Evolutionary conservation across 2,329 filamentous ascomycete genomes (phyloP).

Genomic region (Alternaria brassicae): DNA sequence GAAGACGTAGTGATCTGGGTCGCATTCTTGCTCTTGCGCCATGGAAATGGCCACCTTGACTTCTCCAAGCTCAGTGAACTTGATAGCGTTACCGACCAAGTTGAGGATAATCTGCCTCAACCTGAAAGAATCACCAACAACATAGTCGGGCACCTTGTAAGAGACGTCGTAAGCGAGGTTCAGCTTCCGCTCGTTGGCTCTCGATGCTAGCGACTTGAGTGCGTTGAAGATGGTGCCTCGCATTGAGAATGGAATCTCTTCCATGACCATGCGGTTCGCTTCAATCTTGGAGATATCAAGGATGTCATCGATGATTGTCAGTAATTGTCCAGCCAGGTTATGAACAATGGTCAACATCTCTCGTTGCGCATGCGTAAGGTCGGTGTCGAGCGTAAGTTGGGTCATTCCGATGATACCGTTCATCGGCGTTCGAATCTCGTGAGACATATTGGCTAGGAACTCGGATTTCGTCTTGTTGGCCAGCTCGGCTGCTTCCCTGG

Average conservation of each 20-base stretch:
- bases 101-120: constrained; percentile 96
- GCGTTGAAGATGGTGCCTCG: constrained; percentile 96
- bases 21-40: constrained; percentile 69
- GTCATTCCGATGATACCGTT: constrained; percentile 99
- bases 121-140: constrained; percentile 95
- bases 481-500: constrained; percentile 92
- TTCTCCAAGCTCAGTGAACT: constrained; percentile 96
- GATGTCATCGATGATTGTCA: constrained; percentile 93
- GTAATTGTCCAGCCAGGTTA: constrained; percentile 90
- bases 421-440: constrained; percentile 97
- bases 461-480: constrained; percentile 99
- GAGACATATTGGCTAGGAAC: constrained; percentile 98
- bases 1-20: constrained; percentile 82
- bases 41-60: constrained; percentile 91
- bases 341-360: constrained; percentile 99
- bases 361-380: constrained; percentile 91
- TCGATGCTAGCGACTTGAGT: constrained; percentile 93
- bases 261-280: constrained; percentile 96
- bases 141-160: constrained; percentile 90
- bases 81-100: constrained; percentile 96
- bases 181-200: constrained; percentile 93
- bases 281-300: constrained; percentile 80
- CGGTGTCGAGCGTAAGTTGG: constrained; percentile 90
- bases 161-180: constrained; percentile 94
- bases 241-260: constrained; percentile 95